Conservation (phyloP, 768 basidiomycete species). For the Clitopilus passeckerianus region DNA sequence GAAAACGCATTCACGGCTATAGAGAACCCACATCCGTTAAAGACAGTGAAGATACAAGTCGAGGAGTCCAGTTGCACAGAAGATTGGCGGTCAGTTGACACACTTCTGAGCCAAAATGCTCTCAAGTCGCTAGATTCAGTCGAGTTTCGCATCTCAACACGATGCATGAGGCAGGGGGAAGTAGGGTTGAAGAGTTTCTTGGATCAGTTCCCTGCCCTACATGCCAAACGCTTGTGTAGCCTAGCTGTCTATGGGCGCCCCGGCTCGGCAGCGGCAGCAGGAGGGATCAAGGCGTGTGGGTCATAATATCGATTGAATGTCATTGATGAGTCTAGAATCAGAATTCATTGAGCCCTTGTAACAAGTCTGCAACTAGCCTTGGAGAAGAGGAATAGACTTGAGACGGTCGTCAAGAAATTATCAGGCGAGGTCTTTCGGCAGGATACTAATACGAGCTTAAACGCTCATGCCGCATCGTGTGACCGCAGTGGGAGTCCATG, state of each 20-base stretch:
- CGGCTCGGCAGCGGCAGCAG: not conserved
- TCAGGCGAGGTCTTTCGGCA: too few relatives aligned
- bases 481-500: not conserved
- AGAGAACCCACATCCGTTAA: not conserved
- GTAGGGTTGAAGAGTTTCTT: not conserved
- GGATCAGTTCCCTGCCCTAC: not conserved
- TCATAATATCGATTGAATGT: too few relatives aligned
- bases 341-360: too few relatives aligned
- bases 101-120: not conserved
- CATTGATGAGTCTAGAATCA: too few relatives aligned
- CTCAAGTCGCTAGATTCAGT: not conserved
- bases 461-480: not conserved
- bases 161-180: not conserved
- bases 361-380: too few relatives aligned
- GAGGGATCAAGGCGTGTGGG: too few relatives aligned
- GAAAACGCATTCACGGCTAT: not conserved
- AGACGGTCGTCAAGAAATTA: too few relatives aligned
- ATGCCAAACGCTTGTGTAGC: not conserved
- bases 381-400: too few relatives aligned
- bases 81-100: not conserved
- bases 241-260: not conserved
- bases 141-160: not conserved
- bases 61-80: not conserved
- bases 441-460: not conserved
- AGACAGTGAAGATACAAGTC: not conserved